Percentiles rank a stretch among this genome's conserved stretches.
Conservation (phyloP, 2,329 filamentous ascomycete species). For the Pyrenophora seminiperda region DNA sequence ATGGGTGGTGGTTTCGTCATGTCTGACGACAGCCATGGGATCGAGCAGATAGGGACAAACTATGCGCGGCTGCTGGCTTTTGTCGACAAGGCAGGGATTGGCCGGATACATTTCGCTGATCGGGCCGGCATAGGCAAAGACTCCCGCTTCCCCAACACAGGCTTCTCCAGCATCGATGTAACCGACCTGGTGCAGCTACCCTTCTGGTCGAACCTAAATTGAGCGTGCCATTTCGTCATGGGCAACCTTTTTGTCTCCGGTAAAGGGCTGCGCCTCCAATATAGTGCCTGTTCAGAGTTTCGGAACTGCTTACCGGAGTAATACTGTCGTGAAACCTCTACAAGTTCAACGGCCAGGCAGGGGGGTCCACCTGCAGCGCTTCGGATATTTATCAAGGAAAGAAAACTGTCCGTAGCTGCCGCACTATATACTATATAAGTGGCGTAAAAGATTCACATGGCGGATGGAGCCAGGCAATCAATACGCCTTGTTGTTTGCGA, state of each 20-base stretch:
- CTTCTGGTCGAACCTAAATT: constrained; percentile 35
- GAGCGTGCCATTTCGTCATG: constrained; percentile 8
- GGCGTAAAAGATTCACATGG: not conserved
- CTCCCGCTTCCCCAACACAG: constrained; percentile 42
- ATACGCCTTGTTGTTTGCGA: constrained; percentile 1
- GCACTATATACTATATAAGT: not conserved
- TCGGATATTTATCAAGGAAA: constrained; percentile 9
- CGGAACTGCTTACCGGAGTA: constrained; percentile 15
- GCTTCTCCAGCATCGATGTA: constrained; percentile 43
- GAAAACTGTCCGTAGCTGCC: constrained; percentile 6
- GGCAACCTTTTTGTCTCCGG: constrained; percentile 5
- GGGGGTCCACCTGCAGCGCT: constrained; percentile 17
- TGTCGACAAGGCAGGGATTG: constrained; percentile 68
- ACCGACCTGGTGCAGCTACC: constrained; percentile 35
- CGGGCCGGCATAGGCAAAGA: constrained; percentile 30
- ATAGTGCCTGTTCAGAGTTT: constrained; percentile 8
- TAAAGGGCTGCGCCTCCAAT: constrained; percentile 12
- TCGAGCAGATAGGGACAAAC: constrained; percentile 85
- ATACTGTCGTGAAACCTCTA: constrained; percentile 6
- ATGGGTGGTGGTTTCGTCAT: constrained; percentile 84
- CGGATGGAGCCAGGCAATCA: not conserved
- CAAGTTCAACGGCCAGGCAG: constrained; percentile 8
- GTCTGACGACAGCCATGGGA: constrained; percentile 92
- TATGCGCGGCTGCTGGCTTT: constrained; percentile 74
- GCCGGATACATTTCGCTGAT: constrained; percentile 57